These are phyloP conservation scores for Backusella macrospora DNA, from an alignment of 192 early-diverging fungal genomes.

Conservation along the genomic window DNA sequence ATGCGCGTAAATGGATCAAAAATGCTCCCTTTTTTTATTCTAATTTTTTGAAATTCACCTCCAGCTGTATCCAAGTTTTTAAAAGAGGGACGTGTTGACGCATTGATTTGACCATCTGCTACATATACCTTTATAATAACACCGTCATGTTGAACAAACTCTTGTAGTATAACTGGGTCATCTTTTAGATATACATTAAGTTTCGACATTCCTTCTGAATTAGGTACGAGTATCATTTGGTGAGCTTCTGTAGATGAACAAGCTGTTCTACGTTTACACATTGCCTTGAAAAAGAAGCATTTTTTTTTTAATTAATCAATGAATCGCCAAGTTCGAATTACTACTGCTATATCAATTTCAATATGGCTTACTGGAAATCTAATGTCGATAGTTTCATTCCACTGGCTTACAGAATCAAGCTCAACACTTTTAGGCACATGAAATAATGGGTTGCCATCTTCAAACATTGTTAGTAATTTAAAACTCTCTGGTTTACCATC, in stretches of 20 bases:
- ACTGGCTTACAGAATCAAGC: slow-evolving; percentile 13
- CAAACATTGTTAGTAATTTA: background rate
- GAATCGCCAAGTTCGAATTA: too few species aligned
- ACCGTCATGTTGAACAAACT: slow-evolving; percentile 44
- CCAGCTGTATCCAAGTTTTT: slow-evolving; percentile 19
- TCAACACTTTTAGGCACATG: slow-evolving; percentile 13
- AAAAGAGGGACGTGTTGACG: slow-evolving; percentile 37
- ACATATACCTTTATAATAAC: slow-evolving; percentile 44
- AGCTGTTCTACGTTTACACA: slow-evolving; percentile 40
- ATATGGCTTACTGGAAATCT: slow-evolving; percentile 27
- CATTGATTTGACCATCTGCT: slow-evolving; percentile 26
- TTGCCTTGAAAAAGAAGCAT: slow-evolving; percentile 16
- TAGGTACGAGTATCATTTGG: slow-evolving; percentile 39
- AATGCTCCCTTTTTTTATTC: too few species aligned
- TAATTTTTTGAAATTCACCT: slow-evolving; percentile 8
- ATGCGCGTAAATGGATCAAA: background rate
- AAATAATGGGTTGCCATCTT: slow-evolving; percentile 16
- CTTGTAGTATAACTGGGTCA: slow-evolving; percentile 41
- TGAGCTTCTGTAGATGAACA: slow-evolving; percentile 42
- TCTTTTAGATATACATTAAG: slow-evolving; percentile 11
- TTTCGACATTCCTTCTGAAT: slow-evolving; percentile 2
- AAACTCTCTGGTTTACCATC: background rate
- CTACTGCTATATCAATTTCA: background rate
- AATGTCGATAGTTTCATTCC: background rate
- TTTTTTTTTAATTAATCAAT: background rate